Base-by-base conservation (phyloP, 2,329 filamentous ascomycete genomes). In the Ascochyta clinopodiicola region DNA sequence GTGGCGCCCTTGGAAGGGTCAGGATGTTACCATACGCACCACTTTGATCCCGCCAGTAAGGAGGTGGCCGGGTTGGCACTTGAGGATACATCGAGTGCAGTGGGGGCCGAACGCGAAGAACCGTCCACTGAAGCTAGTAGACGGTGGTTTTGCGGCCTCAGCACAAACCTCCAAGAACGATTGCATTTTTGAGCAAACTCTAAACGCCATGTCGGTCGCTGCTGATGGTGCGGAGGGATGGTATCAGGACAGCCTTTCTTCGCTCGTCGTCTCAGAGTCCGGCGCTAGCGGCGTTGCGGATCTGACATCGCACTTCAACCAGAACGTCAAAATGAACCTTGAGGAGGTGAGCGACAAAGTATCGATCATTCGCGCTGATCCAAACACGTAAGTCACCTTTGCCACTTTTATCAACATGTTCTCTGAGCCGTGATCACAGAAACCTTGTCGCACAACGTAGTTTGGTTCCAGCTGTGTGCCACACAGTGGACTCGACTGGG, bases 321-420 rank as follows among this genome's bases (percentile, higher is more conserved):
- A 21, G 13, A 45, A 34, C 6, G 6, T 3, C 7, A 7, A 22
- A 7, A 37, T 37, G 35, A 10, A 3, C 7, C 7, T 4, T 1
- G 2, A 4, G 6, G 27, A 34, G 21, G 19, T 22, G 12, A 22
- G n/a, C 13, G 39, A 43, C 6, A 24, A 39, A 19, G 22, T 21
- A 10, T 39, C 8, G 0, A 56, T 60, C 24, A 58, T 66, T 29
- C 51, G 57, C 5, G 61, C 63, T 4, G 61, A 66, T 44, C 63
- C 63, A 13, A 66, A 66, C 35, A 66, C 63, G 63, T 63, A 48
- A 57, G 62, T 57, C 12, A 29, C 8, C 6, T 2, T 10, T 13
- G 6, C 8, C 25, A 31, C 22, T 0, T 35, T 9, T 12, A 19
- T 2, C 5, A 6, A 35, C 17, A 17, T 8, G 32, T 17, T 17